phyloP scores from a whole-genome alignment of 306 rosid genomes.

The Prunus padus region DNA sequence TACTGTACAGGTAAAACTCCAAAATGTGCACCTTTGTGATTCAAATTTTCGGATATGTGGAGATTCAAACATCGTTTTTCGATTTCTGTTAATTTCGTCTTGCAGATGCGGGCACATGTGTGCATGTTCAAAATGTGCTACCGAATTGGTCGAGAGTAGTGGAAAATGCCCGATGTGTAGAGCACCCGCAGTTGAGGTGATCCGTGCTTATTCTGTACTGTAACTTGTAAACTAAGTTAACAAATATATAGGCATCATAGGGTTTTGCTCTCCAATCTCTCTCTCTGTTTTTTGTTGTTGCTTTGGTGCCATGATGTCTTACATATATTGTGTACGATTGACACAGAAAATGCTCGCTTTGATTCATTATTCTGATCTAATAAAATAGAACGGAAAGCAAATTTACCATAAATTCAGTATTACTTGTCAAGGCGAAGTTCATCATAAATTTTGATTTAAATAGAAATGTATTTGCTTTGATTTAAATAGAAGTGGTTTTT shows the following conservation, averaged over 20 bases:
- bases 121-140: slow-evolving; percentile 85
- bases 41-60: background rate
- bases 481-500: no score
- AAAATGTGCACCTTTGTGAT: background rate
- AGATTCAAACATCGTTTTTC: background rate
- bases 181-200: slow-evolving; percentile 88
- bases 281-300: background rate
- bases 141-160: slow-evolving; percentile 52
- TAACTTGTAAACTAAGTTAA: slow-evolving; percentile 26
- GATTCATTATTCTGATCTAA: slow-evolving; percentile 26
- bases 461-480: no score
- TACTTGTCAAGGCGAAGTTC: no score
- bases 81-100: slow-evolving; percentile 8
- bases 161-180: slow-evolving; percentile 97
- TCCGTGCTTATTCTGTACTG: slow-evolving; percentile 75
- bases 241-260: slow-evolving; percentile 8
- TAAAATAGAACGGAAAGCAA: slow-evolving; percentile 15
- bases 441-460: no score
- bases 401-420: background rate
- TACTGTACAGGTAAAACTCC: slow-evolving; percentile 75
- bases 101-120: slow-evolving; percentile 99
- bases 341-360: background rate
- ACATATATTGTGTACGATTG: slow-evolving; percentile 10
- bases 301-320: slow-evolving; percentile 5
- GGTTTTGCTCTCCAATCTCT: slow-evolving; percentile 30